Evolutionary conservation across 1,284 basidiomycete genomes (phyloP), one percentile per base, ranked within the genome.

Genomic region (Mycena sp.): DNA sequence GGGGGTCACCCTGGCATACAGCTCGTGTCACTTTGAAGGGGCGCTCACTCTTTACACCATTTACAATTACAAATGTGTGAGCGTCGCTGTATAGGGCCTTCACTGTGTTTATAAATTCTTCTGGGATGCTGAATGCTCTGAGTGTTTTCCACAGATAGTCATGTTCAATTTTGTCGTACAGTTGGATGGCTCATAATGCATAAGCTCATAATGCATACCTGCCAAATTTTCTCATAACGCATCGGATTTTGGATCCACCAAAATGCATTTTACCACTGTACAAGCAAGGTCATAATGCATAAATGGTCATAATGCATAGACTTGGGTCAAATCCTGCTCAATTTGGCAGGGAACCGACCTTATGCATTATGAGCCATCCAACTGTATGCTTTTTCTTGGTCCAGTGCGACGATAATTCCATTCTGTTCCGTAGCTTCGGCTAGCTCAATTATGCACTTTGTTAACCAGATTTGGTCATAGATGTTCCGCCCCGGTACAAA

Each of bases 1-100:
- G 43, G 10, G 52, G 52, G 60, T 76, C 70, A 0, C 70, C 72
- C 37, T 77, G 73, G 2, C 71, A 1, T 0, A 77, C 72, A 0
- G 74, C 76, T 29, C 72, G 5, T 0, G 46, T 65, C 0, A 76
- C 58, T 0, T 14, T 19, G 65, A 68, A 76, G 0, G 23, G 1
- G 1, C 7, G 21, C 0, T 23, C 16, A 19, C 71, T 70, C 0
- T 10, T 1, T 0, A 51, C 43, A 0, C 70, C 69, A 19, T 76
- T 76, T 0, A 76, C 62, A 1, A 1, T 16, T 2, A 26, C 71
- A 67, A 0, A 19, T 68, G 14, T 62, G n/a, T 11, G 28, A 0
- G 71, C 72, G 14, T 63, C 19, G 6, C 21, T 12, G 35, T 76
- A 76, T 0, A 76, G 61, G 2, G 54, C 55, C 41, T 61, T 54